Conservation (phyloP, 495 filamentous ascomycete species). For the Aspergillus nidulans region DNA sequence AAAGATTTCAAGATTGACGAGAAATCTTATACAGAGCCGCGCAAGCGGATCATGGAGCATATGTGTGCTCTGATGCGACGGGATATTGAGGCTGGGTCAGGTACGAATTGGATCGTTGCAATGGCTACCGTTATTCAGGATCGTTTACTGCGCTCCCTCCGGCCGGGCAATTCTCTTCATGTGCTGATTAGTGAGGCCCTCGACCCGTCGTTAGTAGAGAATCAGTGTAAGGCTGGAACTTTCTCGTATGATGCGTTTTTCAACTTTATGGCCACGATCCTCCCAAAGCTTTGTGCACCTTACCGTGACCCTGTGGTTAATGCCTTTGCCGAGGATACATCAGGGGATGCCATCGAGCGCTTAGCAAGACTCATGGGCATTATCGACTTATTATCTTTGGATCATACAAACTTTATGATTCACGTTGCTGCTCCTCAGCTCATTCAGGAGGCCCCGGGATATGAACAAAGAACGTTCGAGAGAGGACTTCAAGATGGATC, state of each 20-base stretch:
- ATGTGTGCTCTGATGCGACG: conserved; percentile 74
- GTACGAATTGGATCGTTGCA: conserved; percentile 70
- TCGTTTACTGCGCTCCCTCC: conserved; percentile 78
- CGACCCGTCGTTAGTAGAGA: conserved; percentile 70
- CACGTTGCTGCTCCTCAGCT: conserved; percentile 75
- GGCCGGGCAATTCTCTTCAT: conserved; percentile 74
- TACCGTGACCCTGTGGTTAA: conserved; percentile 83
- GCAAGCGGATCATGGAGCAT: conserved; percentile 52
- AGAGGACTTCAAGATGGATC: conserved; percentile 61
- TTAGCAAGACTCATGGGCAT: conserved; percentile 78
- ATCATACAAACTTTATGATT: conserved; percentile 92
- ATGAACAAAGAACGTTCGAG: conserved; percentile 76
- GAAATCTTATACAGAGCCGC: conserved; percentile 42
- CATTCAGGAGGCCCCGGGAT: conserved; percentile 71
- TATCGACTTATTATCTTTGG: conserved; percentile 86
- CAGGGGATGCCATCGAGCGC: conserved; percentile 78
- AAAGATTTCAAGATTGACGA: conserved; percentile 68
- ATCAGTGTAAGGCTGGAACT: conserved; percentile 70
- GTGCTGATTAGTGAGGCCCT: conserved; percentile 79
- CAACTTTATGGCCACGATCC: conserved; percentile 75
- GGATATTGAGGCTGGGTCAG: conserved; percentile 66
- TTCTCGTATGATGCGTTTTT: conserved; percentile 97
- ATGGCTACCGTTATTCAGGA: conserved; percentile 82
- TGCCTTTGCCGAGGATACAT: conserved; percentile 65
- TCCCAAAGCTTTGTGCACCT: conserved; percentile 93